Base-by-base conservation (phyloP, 108 stramenopile genomes). In the Skeletonema potamos region DNA sequence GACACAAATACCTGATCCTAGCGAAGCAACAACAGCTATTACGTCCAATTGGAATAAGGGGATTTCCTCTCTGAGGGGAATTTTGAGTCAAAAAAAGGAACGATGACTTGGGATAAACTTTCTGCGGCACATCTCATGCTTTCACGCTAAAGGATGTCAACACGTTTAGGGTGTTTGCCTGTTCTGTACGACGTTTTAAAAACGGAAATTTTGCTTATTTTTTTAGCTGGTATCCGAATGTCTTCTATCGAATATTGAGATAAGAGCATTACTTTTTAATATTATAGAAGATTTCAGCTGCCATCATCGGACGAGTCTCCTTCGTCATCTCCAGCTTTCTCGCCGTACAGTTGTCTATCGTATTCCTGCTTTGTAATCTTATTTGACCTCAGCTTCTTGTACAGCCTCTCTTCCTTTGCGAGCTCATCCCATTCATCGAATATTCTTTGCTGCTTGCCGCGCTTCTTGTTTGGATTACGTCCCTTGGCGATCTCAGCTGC, bases 351-450 rank as follows among this genome's bases (percentile, higher is more conserved):
- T 34, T 79, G 62, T 65, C 75, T 65, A 44, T 96, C 89, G 66
- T 89, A 96, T 57, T 95, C 79, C 27, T 86, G 91, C 60, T 96
- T 79, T 4, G 92, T 74, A 20, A 97, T 89, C 79, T 97, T 96
- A 17, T 92, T 92, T 34, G 67, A 71, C 18, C 86, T 80, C 36
- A 96, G 54, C 74, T 96, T 95, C 78, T 96, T 95, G 76, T 85
- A 92, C 70, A 98, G 77, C 26, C 97, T 67, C 70, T 98, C 98
- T 72, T 99, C 99, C 70, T 92, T 93, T 5, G 97, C 99, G 33
- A 99, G 77, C 41, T 98, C 97, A 58, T 99, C 98, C 99, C 99
- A 99, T 65, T 99, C 99, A 64, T 97, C 97, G 26, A 89, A 72
- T 32, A 99, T 89, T 64, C 89, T 86, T 39, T 85, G 84, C 56